These are phyloP conservation scores for Citrus hindsii DNA, from an alignment of 345 rosid genomes.

Conservation along the genomic window DNA sequence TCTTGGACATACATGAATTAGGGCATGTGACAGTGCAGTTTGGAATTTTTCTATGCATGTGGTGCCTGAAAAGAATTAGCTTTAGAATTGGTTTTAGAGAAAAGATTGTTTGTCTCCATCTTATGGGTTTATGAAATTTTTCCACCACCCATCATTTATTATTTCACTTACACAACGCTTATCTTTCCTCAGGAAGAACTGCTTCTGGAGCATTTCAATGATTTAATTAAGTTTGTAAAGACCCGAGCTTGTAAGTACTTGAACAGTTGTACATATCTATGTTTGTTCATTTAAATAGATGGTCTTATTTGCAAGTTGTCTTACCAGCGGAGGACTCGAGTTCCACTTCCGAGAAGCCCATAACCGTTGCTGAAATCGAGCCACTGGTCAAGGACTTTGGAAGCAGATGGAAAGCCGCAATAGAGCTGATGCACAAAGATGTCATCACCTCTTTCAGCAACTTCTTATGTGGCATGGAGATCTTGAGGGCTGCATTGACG, in stretches of 20 bases:
- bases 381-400: slow-evolving; percentile 84
- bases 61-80: background rate
- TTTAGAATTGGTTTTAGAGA: background rate
- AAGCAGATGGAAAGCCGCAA: slow-evolving; percentile 89
- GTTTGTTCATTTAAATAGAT: background rate
- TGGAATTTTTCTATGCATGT: background rate
- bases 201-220: slow-evolving; percentile 84
- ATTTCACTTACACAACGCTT: background rate
- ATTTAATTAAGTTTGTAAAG: slow-evolving; percentile 89
- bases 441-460: slow-evolving; percentile 97
- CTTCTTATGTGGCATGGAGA: slow-evolving; percentile 96
- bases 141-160: background rate
- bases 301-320: background rate
- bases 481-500: slow-evolving; percentile 90
- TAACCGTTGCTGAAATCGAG: slow-evolving; percentile 76
- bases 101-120: background rate
- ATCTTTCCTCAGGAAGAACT: slow-evolving; percentile 72
- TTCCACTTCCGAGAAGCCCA: slow-evolving; percentile 57
- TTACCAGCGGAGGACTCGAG: slow-evolving; percentile 75
- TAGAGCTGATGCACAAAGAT: slow-evolving; percentile 97
- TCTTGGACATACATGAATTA: background rate
- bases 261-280: background rate
- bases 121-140: background rate
- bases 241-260: slow-evolving; percentile 72
- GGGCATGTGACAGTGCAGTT: background rate